phyloP scores from a whole-genome alignment of 192 early-diverging fungal genomes.

The Phlyctochytrium planicorne region DNA sequence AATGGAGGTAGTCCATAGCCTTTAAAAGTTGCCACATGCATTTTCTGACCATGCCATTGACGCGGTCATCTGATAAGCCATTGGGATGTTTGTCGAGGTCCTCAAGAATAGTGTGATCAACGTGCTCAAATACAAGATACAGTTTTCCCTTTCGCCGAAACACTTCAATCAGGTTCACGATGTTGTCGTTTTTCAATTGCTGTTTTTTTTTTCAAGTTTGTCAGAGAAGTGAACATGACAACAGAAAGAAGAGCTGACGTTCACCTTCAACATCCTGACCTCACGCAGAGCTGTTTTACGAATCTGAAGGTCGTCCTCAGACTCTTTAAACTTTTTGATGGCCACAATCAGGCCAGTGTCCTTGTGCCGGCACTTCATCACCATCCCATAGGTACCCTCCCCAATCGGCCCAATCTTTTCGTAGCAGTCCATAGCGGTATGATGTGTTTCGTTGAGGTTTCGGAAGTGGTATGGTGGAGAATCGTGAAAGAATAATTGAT shows the following conservation, averaged over 20 bases:
- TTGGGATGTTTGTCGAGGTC: conserved; percentile 61
- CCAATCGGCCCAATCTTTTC: conserved; percentile 65
- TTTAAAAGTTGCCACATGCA: conserved; percentile 66
- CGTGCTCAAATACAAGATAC: conserved; percentile 65
- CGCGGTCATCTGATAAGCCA: conserved; percentile 53
- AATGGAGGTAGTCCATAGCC: conserved; percentile 65
- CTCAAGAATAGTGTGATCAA: conserved; percentile 66
- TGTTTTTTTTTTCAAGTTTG: conserved; percentile 19
- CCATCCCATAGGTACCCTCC: conserved; percentile 66
- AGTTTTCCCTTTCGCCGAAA: conserved; percentile 64
- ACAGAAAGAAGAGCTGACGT: conserved; percentile 19
- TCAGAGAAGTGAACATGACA: background rate
- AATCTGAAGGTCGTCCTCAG: conserved; percentile 64
- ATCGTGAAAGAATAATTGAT: too few species aligned
- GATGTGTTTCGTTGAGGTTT: too few species aligned
- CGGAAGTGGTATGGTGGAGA: too few species aligned
- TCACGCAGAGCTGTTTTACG: conserved; percentile 62
- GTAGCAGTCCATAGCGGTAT: conserved; percentile 58
- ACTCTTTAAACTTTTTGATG: conserved; percentile 69
- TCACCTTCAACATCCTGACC: conserved; percentile 63
- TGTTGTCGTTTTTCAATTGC: conserved; percentile 70
- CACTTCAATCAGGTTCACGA: conserved; percentile 65
- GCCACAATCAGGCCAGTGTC: conserved; percentile 65
- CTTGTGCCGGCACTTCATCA: conserved; percentile 67
- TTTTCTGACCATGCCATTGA: conserved; percentile 51